Conservation (phyloP, 805 yeast species). For the Yarrowia alimentaria region DNA sequence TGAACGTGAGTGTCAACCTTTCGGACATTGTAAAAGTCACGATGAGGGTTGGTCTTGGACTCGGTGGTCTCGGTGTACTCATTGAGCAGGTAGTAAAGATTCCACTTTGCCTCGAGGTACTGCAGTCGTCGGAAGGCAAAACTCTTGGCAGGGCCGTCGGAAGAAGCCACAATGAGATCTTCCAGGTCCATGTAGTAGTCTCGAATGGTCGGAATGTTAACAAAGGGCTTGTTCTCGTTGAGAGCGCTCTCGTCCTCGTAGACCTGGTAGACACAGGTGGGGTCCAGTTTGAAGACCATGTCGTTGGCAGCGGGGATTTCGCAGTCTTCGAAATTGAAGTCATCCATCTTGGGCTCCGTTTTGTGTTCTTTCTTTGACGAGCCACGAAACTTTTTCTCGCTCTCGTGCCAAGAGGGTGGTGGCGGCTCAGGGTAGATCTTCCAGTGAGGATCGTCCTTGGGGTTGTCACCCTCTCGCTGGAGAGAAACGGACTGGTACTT, state of each 20-base stretch:
- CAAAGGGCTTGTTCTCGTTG: conserved; percentile 41
- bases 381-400: conserved; percentile 50
- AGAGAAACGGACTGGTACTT: conserved; percentile 69
- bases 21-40: conserved; percentile 95
- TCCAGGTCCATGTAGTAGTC: conserved; percentile 87
- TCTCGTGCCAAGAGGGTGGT: conserved; percentile 74
- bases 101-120: conserved; percentile 96
- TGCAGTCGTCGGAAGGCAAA: conserved; percentile 93
- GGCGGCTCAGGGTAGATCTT: conserved; percentile 90
- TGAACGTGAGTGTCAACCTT: conserved; percentile 98
- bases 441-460: conserved; percentile 75
- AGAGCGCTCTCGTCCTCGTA: conserved; percentile 41
- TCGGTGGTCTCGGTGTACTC: conserved; percentile 91
- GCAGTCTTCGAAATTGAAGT: conserved; percentile 45
- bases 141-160: conserved; percentile 95
- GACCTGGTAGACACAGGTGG: conserved; percentile 70
- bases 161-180: conserved; percentile 65
- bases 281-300: conserved; percentile 49
- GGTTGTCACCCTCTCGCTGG: conserved; percentile 76
- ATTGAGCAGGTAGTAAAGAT: conserved; percentile 78
- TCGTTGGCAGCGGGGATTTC: conserved; percentile 53
- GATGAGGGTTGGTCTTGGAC: conserved; percentile 89
- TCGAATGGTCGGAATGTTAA: conserved; percentile 68
- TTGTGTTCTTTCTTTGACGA: conserved; percentile 36
- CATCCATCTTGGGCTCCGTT: conserved; percentile 36